Evolutionary conservation across 2,329 filamentous ascomycete genomes (phyloP).

Genomic region (Talaromyces atroroseus): DNA sequence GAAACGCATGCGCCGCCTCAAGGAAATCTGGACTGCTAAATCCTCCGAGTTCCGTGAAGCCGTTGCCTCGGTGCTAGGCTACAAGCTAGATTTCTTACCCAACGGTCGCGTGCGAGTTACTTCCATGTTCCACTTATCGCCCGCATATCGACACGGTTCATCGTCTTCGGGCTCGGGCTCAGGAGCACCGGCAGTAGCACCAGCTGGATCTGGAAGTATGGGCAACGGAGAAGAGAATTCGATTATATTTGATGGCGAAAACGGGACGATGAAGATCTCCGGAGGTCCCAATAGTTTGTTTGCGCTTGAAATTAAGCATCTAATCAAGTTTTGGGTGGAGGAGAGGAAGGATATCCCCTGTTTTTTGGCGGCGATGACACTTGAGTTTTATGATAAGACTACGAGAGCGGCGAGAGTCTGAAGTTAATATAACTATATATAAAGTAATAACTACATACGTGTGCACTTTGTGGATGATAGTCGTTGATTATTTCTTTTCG

Average conservation of each 20-base stretch:
- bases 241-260: slow-evolving; percentile 83
- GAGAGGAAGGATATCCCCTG: slow-evolving; percentile 90
- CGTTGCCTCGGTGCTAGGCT: slow-evolving; percentile 85
- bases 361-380: slow-evolving; percentile 81
- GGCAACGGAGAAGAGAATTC: slow-evolving; percentile 49
- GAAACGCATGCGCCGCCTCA: slow-evolving; percentile 78
- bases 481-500: not conserved
- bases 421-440: slow-evolving; percentile 9
- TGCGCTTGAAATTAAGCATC: slow-evolving; percentile 73
- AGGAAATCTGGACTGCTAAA: slow-evolving; percentile 88
- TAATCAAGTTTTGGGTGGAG: slow-evolving; percentile 94
- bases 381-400: slow-evolving; percentile 79
- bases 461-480: slow-evolving; percentile 7
- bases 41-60: slow-evolving; percentile 93
- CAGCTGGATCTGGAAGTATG: slow-evolving; percentile 36
- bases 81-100: slow-evolving; percentile 93
- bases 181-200: slow-evolving; percentile 55
- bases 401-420: slow-evolving; percentile 36
- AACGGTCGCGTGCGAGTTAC: slow-evolving; percentile 94
- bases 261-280: slow-evolving; percentile 95
- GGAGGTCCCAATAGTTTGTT: slow-evolving; percentile 84
- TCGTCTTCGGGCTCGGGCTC: slow-evolving; percentile 32
- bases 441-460: slow-evolving; percentile 11
- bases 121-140: slow-evolving; percentile 70
- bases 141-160: slow-evolving; percentile 39